A percentile compares a stretch with the other conserved stretches of the same genome.
phyloP scores from a whole-genome alignment of 192 early-diverging fungal species.

The Pilaira anomala region DNA sequence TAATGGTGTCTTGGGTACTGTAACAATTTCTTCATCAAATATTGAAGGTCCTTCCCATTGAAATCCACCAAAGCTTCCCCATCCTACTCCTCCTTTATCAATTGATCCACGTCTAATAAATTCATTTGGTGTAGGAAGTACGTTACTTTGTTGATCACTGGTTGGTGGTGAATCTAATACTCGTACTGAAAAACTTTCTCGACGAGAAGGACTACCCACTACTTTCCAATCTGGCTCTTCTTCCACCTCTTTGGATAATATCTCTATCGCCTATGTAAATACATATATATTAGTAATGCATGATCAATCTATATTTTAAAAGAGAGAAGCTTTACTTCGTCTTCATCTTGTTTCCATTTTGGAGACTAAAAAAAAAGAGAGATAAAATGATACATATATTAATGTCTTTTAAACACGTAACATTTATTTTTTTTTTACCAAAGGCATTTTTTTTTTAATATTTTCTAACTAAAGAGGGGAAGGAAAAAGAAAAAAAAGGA shows the following conservation, averaged over 20 bases:
- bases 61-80: slow-evolving; percentile 14
- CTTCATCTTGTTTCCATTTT: slow-evolving; percentile 10
- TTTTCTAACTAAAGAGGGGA: neutral
- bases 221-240: slow-evolving; percentile 13
- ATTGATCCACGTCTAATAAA: neutral
- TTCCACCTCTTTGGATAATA: neutral
- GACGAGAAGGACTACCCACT: slow-evolving; percentile 6
- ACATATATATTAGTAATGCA: too few relatives aligned
- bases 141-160: too few relatives aligned
- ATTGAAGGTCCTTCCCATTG: slow-evolving; percentile 34
- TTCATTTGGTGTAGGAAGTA: too few relatives aligned
- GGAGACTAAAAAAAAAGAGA: too few relatives aligned
- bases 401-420: too few relatives aligned
- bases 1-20: slow-evolving; percentile 18
- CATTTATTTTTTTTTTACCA: too few relatives aligned
- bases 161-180: neutral
- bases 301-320: too few relatives aligned
- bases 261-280: slow-evolving; percentile 14
- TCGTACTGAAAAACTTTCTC: slow-evolving; percentile 1
- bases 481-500: neutral
- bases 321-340: too few relatives aligned
- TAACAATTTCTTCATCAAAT: slow-evolving; percentile 36
- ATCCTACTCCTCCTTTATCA: neutral
- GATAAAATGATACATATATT: too few relatives aligned
- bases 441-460: slow-evolving; percentile 7